Conservation (phyloP, 164 flowering plant species). For the Cinnamomum micranthum region DNA sequence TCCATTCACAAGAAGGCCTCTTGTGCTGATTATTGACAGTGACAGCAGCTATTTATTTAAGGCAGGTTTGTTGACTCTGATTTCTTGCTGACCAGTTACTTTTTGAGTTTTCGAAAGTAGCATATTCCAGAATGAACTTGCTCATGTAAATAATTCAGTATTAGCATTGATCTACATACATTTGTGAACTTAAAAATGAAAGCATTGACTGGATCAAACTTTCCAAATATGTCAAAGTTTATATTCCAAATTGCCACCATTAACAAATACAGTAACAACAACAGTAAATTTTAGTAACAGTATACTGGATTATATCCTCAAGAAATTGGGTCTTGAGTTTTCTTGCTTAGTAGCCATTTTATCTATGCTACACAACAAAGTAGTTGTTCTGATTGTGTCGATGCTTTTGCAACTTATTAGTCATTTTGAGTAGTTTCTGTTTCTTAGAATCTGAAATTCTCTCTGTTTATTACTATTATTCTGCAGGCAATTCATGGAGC, state of each 20-base stretch:
- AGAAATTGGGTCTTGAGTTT: neutral
- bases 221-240: neutral
- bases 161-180: neutral
- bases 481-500: constrained; percentile 61
- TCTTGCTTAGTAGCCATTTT: neutral
- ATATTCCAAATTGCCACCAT: neutral
- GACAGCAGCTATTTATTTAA: constrained; percentile 78
- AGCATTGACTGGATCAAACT: neutral
- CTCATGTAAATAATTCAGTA: neutral
- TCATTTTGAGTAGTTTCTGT: neutral
- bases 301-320: neutral
- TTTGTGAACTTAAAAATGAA: neutral
- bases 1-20: constrained; percentile 95
- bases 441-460: neutral
- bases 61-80: constrained; percentile 46
- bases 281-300: neutral
- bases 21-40: constrained; percentile 78
- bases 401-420: neutral
- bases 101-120: neutral
- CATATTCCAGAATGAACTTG: neutral
- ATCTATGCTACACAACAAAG: neutral
- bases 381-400: neutral
- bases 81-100: neutral
- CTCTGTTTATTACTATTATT: neutral
- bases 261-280: neutral